Conservation (phyloP, 2,329 filamentous ascomycete genomes). For the Epicoccum nigrum region DNA sequence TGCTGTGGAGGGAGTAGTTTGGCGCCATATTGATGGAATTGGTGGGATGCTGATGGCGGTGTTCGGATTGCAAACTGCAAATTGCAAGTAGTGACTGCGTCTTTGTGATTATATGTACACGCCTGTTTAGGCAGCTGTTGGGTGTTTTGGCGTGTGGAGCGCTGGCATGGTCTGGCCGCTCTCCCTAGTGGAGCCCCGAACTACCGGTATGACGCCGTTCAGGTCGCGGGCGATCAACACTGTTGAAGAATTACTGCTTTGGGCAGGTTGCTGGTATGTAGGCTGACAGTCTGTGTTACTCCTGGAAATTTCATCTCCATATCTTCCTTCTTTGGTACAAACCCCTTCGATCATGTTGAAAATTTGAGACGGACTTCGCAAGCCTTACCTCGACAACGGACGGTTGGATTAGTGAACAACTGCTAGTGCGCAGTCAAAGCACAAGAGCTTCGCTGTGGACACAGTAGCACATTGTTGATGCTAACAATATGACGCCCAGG, state of each 20-base stretch:
- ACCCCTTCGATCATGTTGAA: background rate
- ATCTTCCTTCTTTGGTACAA: background rate
- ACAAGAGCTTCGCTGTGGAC: background rate
- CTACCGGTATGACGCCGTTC: background rate
- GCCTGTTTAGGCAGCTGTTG: too few relatives aligned
- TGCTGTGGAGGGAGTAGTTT: slow-evolving; percentile 36
- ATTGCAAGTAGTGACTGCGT: too few relatives aligned
- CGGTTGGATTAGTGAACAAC: background rate
- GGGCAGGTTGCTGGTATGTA: background rate
- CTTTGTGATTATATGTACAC: too few relatives aligned
- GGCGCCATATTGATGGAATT: slow-evolving; percentile 18
- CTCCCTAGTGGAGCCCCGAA: background rate
- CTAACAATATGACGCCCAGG: too few relatives aligned
- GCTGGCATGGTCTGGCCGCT: background rate
- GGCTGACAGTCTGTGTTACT: background rate
- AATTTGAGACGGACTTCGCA: background rate
- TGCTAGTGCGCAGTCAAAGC: background rate
- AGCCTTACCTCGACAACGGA: background rate
- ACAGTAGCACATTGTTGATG: background rate
- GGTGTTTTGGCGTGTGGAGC: too few relatives aligned
- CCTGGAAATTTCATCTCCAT: too few relatives aligned
- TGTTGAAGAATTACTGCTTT: background rate
- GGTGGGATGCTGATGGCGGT: background rate
- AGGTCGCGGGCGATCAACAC: background rate
- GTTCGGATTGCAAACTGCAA: too few relatives aligned